Evolutionary conservation across 1,139 yeast species (phyloP), one percentile per base, ranked within the genome.

Genomic region (Diutina sp.): DNA sequence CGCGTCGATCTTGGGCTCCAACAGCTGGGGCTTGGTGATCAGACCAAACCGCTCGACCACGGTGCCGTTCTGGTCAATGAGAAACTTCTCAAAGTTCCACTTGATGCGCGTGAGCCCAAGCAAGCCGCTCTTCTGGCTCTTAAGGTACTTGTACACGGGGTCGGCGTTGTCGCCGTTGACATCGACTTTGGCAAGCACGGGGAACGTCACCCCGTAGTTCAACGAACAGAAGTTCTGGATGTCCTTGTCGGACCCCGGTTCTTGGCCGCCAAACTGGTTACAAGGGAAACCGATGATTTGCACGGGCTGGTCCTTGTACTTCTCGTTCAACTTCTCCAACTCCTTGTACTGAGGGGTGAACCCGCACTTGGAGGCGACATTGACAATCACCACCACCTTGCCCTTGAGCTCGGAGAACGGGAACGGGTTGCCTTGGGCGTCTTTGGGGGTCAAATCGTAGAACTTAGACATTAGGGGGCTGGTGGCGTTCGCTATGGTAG

Each of bases 301-400:
- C 47, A 93, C 78, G 32, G 91, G 95, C 67, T 86, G 68, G 62
- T 81, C 91, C 59, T 80, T 77, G 73, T 87, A 89, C 69, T 87
- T 84, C 66, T 87, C 77, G 78, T 91, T 85, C 61, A 93, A 74
- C 62, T 79, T 86, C 74, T 93, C 97, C 59, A 93, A 79, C 60
- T 85, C 97, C 65, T 71, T 71, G 65, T 77, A 77, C 73, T 91
- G 95, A 67, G 95, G 97, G 60, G 90, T 87, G 64, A 89, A 86
- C 64, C 89, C 88, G 59, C 93, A 89, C 74, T 89, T 91, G 68
- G 91, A 89, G 62, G 97, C 93, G 48, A 97, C 98, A 69, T 93
- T 93, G 63, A 93, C 96, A 62, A 93, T 80, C 55, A 93, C 72
- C 25, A 93, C 97, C 55, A 89, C 97, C 69, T 93, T 90, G 52